phyloP scores from a whole-genome alignment of 306 rosid genomes.

The Castanea crenata region DNA sequence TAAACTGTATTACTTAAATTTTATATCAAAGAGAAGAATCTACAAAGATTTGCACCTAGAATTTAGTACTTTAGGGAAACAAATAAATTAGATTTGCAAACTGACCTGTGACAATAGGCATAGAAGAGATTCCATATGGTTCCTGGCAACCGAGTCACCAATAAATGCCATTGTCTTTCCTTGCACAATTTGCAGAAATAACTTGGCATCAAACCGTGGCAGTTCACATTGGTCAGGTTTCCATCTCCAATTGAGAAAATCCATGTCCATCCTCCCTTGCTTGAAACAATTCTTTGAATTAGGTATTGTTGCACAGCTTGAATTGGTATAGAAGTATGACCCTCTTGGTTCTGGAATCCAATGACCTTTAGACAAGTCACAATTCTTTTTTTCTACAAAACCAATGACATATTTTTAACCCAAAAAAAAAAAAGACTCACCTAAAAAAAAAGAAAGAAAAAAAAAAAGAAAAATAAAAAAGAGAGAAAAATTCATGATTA shows the following conservation, averaged over 20 bases:
- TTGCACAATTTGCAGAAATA: constrained; percentile 49
- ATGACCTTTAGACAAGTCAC: constrained; percentile 67
- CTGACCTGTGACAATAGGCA: constrained; percentile 83
- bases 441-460: background rate
- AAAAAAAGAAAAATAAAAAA: background rate
- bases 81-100: background rate
- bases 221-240: constrained; percentile 71
- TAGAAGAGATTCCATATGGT: constrained; percentile 83
- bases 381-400: constrained; percentile 39
- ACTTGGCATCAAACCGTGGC: constrained; percentile 49
- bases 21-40: too few species aligned
- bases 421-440: background rate
- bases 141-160: constrained; percentile 88
- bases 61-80: background rate
- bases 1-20: too few species aligned
- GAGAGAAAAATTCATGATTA: constrained; percentile 13
- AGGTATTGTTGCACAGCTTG: constrained; percentile 70
- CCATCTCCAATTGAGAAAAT: constrained; percentile 92
- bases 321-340: constrained; percentile 51
- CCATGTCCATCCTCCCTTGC: constrained; percentile 62
- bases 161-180: constrained; percentile 80
- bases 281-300: constrained; percentile 78
- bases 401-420: background rate
- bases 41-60: background rate
- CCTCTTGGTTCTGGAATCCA: constrained; percentile 52